Evolutionary conservation across 768 basidiomycete species (phyloP), one percentile per base, ranked within the genome.

Genomic region (Kwoniella bestiolae): DNA sequence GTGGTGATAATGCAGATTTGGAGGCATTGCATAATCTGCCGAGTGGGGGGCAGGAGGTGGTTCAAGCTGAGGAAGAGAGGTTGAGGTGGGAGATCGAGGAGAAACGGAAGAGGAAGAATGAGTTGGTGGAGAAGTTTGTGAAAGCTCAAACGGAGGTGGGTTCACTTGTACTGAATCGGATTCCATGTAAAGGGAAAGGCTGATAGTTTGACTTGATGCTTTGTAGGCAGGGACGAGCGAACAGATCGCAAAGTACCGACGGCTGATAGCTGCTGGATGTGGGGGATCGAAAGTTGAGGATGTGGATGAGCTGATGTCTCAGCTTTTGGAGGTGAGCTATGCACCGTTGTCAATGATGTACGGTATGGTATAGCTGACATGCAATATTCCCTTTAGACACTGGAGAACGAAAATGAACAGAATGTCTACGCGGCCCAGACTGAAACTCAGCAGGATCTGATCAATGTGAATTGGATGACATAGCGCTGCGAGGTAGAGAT

Each of bases 231-330:
- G 94, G 4, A 96, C 94, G 0, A 88, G 90, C 31, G 91, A 91
- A 44, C 85, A 89, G 67, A 94, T 98, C 88, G 85, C 86, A 4
- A 90, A 94, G 70, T 99, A 97, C 79, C 84, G 94, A 71, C 85
- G 89, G 67, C 81, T 99, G 56, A 94, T 99, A 73, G 89, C 90
- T 32, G 89, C 92, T 16, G 94, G 92, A 0, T 95, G 92, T 82
- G 92, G 92, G 25, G 90, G 91, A 0, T 32, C 94, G 31, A 86
- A 89, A 2, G 87, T 90, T 1, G 84, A 87, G n/a, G 94, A 97
- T 67, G 90, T 97, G 38, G 94, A 97, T 74, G 86, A 87, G 65
- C 89, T 94, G 4, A 84, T 96, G 65, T 87, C 87, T 26, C 90
- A 91, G 85, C 82, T 98, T 45, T 84, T 94, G 18, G 92, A 95